phyloP scores from a whole-genome alignment of 345 rosid species.

The Passiflora organensis region DNA sequence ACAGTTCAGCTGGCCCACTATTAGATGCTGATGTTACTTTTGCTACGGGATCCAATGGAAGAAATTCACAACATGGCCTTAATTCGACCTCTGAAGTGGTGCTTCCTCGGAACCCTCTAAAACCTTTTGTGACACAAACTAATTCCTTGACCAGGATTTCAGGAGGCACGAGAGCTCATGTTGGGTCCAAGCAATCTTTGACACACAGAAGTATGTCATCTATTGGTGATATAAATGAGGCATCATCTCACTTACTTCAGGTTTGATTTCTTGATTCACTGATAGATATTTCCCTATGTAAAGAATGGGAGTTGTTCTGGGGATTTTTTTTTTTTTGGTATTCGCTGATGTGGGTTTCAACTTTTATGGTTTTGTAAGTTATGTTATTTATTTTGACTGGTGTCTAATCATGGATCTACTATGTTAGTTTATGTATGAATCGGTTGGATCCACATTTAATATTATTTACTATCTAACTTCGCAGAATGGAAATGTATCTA shows the following conservation, averaged over 20 bases:
- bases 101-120: slow-evolving; percentile 40
- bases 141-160: slow-evolving; percentile 37
- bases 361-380: too few species aligned
- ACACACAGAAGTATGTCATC: slow-evolving; percentile 37
- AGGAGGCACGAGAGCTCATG: slow-evolving; percentile 37
- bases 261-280: slow-evolving; percentile 23
- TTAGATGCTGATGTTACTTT: slow-evolving; percentile 38
- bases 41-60: slow-evolving; percentile 38
- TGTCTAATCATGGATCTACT: too few species aligned
- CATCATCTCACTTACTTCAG: slow-evolving; percentile 42
- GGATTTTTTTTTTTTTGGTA: neutral
- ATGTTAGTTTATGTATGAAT: too few species aligned
- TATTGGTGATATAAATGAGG: slow-evolving; percentile 25
- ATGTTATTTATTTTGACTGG: too few species aligned
- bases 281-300: neutral
- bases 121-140: slow-evolving; percentile 34
- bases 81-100: slow-evolving; percentile 45
- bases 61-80: slow-evolving; percentile 37
- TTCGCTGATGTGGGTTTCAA: too few species aligned
- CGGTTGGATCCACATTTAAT: neutral
- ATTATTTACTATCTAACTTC: neutral
- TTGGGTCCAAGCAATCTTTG: slow-evolving; percentile 43
- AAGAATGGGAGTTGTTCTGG: neutral
- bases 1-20: slow-evolving; percentile 38
- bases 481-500: slow-evolving; percentile 59